These are phyloP conservation scores for Hypholoma fasciculare DNA, from an alignment of 768 basidiomycete genomes.

Conservation along the genomic window DNA sequence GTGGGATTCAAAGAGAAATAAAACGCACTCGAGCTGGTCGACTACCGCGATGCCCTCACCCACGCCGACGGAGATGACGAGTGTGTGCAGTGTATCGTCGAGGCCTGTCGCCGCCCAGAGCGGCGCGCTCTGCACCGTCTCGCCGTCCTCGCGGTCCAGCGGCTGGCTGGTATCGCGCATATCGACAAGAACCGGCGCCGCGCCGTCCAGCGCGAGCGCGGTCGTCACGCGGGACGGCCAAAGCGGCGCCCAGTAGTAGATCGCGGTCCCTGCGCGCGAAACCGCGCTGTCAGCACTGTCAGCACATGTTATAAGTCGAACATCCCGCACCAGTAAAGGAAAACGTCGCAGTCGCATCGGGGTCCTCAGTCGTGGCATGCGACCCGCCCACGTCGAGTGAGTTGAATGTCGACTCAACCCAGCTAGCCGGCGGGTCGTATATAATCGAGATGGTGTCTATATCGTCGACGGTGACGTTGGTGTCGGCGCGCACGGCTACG, in stretches of 20 bases:
- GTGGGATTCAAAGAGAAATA: not conserved
- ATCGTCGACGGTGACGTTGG: constrained; percentile 18
- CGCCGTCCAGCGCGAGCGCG: constrained; percentile 21
- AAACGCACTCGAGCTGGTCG: constrained; percentile 19
- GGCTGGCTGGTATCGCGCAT: constrained; percentile 16
- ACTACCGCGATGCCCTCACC: constrained; percentile 22
- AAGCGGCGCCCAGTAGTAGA: constrained; percentile 22
- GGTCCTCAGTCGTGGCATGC: constrained; percentile 17
- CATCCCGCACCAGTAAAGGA: constrained; percentile 19
- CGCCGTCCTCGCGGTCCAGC: constrained; percentile 9
- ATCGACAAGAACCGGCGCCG: constrained; percentile 3
- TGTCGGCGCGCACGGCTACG: not conserved
- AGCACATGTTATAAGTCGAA: not conserved
- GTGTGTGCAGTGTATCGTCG: constrained; percentile 16
- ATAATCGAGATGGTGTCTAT: constrained; percentile 13
- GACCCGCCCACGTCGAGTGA: constrained; percentile 14
- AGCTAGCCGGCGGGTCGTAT: constrained; percentile 14
- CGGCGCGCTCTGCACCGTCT: constrained; percentile 13
- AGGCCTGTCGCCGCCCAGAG: constrained; percentile 19
- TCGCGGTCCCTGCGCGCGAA: constrained; percentile 17
- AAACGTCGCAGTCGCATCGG: constrained; percentile 19
- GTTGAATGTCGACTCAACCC: constrained; percentile 17
- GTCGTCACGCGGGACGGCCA: constrained; percentile 24
- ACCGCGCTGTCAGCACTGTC: not conserved
- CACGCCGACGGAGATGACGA: constrained; percentile 18